Percentiles rank a stretch among this genome's conserved stretches.
These are phyloP conservation scores for Oryza brachyantha DNA, from an alignment of 176 grass and related monocot species.

Conservation along the genomic window DNA sequence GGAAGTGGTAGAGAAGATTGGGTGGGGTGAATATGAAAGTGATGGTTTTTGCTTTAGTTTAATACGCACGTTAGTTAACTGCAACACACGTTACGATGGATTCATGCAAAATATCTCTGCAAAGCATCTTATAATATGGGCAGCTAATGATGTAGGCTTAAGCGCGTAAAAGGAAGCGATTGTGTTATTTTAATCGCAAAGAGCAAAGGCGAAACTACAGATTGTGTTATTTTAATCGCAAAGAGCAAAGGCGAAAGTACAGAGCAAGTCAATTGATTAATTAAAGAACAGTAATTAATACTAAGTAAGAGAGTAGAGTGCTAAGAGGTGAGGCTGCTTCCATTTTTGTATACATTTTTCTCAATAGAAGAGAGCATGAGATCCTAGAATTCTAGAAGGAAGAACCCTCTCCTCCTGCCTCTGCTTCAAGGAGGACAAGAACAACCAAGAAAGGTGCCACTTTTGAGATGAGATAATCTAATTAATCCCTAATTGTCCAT, in stretches of 20 bases:
- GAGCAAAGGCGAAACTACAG: too few relatives aligned
- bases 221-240: slow-evolving; percentile 30
- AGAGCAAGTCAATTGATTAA: slow-evolving; percentile 35
- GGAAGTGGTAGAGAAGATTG: background rate
- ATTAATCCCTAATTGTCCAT: slow-evolving; percentile 49
- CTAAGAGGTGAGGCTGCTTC: slow-evolving; percentile 28
- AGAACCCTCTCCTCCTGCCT: background rate
- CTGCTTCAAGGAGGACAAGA: slow-evolving; percentile 14
- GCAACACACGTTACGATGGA: background rate
- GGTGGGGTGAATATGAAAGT: background rate
- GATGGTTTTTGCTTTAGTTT: background rate
- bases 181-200: slow-evolving; percentile 28
- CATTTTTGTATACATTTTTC: slow-evolving; percentile 36
- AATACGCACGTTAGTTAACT: slow-evolving; percentile 7
- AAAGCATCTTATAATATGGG: background rate
- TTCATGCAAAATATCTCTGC: slow-evolving; percentile 10
- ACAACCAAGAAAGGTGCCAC: slow-evolving; percentile 34
- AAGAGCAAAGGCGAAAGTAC: slow-evolving; percentile 36
- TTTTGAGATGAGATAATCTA: slow-evolving; percentile 54
- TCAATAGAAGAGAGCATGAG: slow-evolving; percentile 29
- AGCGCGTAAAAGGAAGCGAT: background rate
- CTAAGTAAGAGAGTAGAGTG: background rate
- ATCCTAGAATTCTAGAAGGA: slow-evolving; percentile 38
- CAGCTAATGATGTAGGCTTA: slow-evolving; percentile 39
- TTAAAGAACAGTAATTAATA: background rate